Evolutionary conservation across 169 alveolate species (phyloP).

Genomic region (Cryptosporidium muris): DNA sequence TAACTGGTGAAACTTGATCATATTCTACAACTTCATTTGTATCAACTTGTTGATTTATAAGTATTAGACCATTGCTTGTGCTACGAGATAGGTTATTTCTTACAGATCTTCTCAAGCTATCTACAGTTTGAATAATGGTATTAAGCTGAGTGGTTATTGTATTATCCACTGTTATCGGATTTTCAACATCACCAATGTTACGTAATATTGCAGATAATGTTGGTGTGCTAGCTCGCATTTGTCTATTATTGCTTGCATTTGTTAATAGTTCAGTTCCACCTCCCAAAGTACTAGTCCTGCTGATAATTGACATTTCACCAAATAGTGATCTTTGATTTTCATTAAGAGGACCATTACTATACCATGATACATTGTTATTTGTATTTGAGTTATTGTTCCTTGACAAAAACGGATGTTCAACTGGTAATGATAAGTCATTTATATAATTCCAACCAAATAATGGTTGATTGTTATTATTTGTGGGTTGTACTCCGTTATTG

Average conservation of each 20-base stretch:
- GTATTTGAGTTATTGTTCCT: constrained; percentile 6
- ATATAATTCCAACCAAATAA: constrained; percentile 54
- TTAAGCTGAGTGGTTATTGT: background rate
- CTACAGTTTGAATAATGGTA: background rate
- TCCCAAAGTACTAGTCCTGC: constrained; percentile 4
- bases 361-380: constrained; percentile 41
- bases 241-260: background rate
- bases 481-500: background rate
- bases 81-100: too few species aligned
- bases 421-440: constrained; percentile 55
- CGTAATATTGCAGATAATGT: background rate
- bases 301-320: constrained; percentile 59
- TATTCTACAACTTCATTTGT: background rate
- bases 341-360: constrained; percentile 48
- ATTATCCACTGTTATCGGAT: background rate
- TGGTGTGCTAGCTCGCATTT: background rate
- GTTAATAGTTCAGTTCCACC: constrained; percentile 17
- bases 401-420: constrained; percentile 64
- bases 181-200: background rate
- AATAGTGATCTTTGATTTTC: constrained; percentile 53
- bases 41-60: too few species aligned
- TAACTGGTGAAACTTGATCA: background rate
- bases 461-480: constrained; percentile 27
- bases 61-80: too few species aligned
- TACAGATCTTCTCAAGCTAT: background rate